phyloP scores from a whole-genome alignment of 192 early-diverging fungal genomes.

The Mortierella alpina region DNA sequence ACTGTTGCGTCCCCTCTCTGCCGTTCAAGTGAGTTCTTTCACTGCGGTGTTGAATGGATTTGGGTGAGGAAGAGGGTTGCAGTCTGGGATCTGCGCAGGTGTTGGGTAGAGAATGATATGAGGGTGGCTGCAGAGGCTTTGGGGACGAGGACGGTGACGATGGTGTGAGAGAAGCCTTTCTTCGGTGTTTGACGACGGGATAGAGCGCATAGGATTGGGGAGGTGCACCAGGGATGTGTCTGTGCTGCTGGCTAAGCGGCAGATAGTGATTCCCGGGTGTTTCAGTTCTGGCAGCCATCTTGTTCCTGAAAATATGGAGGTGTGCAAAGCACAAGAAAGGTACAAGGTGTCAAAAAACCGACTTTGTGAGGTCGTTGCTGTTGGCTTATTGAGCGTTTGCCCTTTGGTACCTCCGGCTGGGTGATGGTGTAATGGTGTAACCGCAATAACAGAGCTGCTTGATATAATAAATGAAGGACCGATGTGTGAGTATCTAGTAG shows the following conservation, averaged over 20 bases:
- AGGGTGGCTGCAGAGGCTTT: too few relatives aligned
- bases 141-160: too few relatives aligned
- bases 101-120: too few relatives aligned
- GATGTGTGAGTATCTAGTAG: too few relatives aligned
- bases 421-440: conserved; percentile 30
- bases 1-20: neutral
- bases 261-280: conserved; percentile 5
- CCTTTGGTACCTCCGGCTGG: neutral
- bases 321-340: neutral
- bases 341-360: neutral
- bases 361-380: neutral
- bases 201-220: conserved; percentile 38
- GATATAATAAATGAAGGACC: neutral
- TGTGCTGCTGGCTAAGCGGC: conserved; percentile 3
- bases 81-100: too few relatives aligned
- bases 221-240: neutral
- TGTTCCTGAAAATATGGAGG: conserved; percentile 1
- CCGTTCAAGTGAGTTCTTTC: too few relatives aligned
- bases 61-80: too few relatives aligned
- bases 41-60: too few relatives aligned
- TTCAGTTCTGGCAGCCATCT: conserved; percentile 21
- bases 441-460: conserved; percentile 5
- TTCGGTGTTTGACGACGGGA: conserved; percentile 6
- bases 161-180: too few relatives aligned
- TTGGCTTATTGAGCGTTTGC: neutral